phyloP scores from a whole-genome alignment of 345 rosid species.

The Hevea brasiliensis region DNA sequence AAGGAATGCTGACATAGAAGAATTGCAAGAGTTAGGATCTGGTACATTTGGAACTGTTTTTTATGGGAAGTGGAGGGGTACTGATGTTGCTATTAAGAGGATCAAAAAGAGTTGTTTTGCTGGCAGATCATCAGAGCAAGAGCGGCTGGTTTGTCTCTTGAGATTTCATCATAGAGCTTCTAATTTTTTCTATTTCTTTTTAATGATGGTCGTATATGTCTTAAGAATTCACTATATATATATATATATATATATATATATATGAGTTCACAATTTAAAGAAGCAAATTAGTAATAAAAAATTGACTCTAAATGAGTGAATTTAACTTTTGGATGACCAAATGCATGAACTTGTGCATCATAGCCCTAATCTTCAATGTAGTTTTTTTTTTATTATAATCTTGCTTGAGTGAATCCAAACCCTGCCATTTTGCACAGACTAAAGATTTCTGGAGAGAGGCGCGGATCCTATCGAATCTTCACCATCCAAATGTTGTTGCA shows the following conservation, averaged over 20 bases:
- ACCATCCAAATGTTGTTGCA: conserved; percentile 95
- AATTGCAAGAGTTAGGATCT: conserved; percentile 75
- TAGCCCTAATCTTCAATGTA: background rate
- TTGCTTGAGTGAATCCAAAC: conserved; percentile 12
- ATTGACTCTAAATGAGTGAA: background rate
- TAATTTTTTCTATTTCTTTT: background rate
- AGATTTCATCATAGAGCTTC: conserved; percentile 1
- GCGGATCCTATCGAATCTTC: conserved; percentile 75
- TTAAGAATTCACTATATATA: background rate
- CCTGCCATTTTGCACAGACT: conserved; percentile 37
- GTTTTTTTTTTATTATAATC: background rate
- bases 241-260: no score
- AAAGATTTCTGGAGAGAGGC: conserved; percentile 96
- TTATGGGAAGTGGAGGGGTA: conserved; percentile 94
- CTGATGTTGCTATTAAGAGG: conserved; percentile 91
- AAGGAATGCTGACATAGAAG: conserved; percentile 78
- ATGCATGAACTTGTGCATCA: background rate
- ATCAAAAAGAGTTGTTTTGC: conserved; percentile 82
- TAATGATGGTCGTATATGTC: background rate
- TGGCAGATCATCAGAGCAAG: conserved; percentile 80
- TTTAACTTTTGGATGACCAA: background rate
- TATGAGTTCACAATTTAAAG: background rate
- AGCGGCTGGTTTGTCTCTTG: conserved; percentile 57
- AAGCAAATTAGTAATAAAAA: background rate
- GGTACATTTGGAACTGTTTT: conserved; percentile 94